Base-by-base conservation (phyloP, 164 flowering plant species). In the Annona cherimola region DNA sequence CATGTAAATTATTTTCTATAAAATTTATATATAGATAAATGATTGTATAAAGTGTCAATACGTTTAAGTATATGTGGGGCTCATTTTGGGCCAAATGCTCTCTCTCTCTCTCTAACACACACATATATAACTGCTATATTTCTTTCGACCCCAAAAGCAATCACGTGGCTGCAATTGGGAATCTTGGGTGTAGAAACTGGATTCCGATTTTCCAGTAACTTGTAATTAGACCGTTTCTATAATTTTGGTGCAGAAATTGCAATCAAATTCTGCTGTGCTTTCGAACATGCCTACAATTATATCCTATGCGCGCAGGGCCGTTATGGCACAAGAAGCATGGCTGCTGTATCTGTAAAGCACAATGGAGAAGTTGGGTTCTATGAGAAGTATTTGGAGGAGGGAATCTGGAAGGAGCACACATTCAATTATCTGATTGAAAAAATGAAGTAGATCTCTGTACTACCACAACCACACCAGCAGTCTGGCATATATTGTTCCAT, bases 301-400 rank as follows among this genome's bases (percentile, higher is more conserved):
- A 6, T 44, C 7, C 26, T 7, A 14, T 43, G 11, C 67, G 63
- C 63, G 54, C 79, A 90, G 92, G 94, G 90, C 9, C 71, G 70
- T 45, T 88, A 84, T 71, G 92, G 91, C 46, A 90, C 95, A 6
- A 81, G 92, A 76, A 91, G 97, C 86, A 85, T 79, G 6, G 84
- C 84, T 60, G 89, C 83, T 50, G 45, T 91, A 69, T 77, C 84
- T n/a, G 78, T 84, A 11, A 78, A 50, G 74, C 67, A 72, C 41
- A 69, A 19, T 61, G 90, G 88, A 8, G 81, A 86, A 79, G 84
- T 84, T 39, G 86, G 81, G 72, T 83, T 89, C 54, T 85, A 87
- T 73, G 97, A 91, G 79, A 86, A 61, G 69, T 90, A 88, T 76
- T 81, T 89, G 40, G 91, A 87, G 59, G 74, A 86, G 18, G 81